Conservation (phyloP, 306 rosid species). For the Lotus japonicus region DNA sequence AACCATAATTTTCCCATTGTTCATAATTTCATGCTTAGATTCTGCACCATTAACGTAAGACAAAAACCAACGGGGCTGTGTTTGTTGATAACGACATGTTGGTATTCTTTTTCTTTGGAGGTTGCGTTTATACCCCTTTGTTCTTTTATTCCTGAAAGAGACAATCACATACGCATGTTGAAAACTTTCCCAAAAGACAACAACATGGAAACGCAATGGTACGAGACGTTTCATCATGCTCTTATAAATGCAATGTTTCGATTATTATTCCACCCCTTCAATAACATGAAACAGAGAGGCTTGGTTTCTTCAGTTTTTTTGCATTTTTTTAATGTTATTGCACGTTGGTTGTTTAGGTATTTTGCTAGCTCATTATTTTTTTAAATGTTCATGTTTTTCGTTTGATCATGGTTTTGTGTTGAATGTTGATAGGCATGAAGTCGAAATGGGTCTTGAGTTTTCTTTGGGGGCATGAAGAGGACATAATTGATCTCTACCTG, state of each 20-base stretch:
- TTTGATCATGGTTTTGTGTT: not conserved
- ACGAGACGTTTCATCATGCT: slow-evolving; percentile 5
- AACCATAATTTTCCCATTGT: not conserved
- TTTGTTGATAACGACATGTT: slow-evolving; percentile 3
- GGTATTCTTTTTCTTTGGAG: not conserved
- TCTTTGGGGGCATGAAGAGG: slow-evolving; percentile 30
- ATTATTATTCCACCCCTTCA: not conserved
- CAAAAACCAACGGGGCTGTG: slow-evolving; percentile 27
- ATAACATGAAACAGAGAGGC: not conserved
- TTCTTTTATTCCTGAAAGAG: slow-evolving; percentile 26
- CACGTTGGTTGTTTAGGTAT: not conserved
- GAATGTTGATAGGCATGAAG: slow-evolving; percentile 11
- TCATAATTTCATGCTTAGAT: not conserved
- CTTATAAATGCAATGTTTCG: slow-evolving; percentile 1
- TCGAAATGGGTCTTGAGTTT: not conserved
- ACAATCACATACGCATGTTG: slow-evolving; percentile 29
- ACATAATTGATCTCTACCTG: slow-evolving; percentile 17
- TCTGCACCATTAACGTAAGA: slow-evolving; percentile 22
- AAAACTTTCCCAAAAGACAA: slow-evolving; percentile 10
- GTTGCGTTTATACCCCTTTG: slow-evolving; percentile 22
- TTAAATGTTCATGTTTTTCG: not conserved
- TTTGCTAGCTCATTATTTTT: not conserved
- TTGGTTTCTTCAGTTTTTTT: not conserved
- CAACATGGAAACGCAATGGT: slow-evolving; percentile 20
- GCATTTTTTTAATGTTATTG: not conserved